Conservation (phyloP, 176 grass and related monocot species). For the Saccharum spontaneum region DNA sequence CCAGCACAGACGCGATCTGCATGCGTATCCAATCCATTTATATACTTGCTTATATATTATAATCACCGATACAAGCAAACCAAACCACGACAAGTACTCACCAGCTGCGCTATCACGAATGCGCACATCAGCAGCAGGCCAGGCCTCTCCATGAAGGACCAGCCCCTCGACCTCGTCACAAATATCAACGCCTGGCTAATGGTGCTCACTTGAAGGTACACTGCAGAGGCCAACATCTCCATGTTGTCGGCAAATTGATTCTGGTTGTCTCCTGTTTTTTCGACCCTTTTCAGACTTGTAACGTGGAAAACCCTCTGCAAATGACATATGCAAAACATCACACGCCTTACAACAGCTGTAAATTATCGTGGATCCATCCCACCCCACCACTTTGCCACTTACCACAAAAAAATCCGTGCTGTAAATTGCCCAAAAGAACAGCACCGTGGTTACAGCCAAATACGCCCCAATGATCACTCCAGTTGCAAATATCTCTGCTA, state of each 20-base stretch:
- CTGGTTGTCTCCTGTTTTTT: neutral
- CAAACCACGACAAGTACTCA: conserved; percentile 15
- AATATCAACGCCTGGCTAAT: conserved; percentile 79
- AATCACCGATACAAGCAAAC: neutral
- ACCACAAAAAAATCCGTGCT: conserved; percentile 55
- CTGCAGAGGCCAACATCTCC: conserved; percentile 53
- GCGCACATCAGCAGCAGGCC: conserved; percentile 58
- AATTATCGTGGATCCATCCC: neutral
- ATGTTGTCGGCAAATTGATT: conserved; percentile 2
- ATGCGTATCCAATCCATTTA: neutral
- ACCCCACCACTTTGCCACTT: neutral
- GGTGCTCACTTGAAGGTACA: conserved; percentile 84
- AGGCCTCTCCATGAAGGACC: conserved; percentile 66
- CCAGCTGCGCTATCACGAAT: conserved; percentile 60
- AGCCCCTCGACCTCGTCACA: conserved; percentile 71
- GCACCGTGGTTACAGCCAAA: conserved; percentile 51
- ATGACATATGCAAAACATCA: neutral
- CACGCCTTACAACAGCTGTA: neutral
- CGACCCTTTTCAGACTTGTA: conserved; percentile 32
- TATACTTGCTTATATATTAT: too few relatives aligned
- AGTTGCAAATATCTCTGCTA: conserved; percentile 65
- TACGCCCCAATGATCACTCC: conserved; percentile 60
- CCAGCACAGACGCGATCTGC: conserved; percentile 53
- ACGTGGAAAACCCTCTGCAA: conserved; percentile 53
- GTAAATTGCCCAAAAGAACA: conserved; percentile 55